Conservation (phyloP, 2,329 filamentous ascomycete genomes). For the Hypoxylon sp. region DNA sequence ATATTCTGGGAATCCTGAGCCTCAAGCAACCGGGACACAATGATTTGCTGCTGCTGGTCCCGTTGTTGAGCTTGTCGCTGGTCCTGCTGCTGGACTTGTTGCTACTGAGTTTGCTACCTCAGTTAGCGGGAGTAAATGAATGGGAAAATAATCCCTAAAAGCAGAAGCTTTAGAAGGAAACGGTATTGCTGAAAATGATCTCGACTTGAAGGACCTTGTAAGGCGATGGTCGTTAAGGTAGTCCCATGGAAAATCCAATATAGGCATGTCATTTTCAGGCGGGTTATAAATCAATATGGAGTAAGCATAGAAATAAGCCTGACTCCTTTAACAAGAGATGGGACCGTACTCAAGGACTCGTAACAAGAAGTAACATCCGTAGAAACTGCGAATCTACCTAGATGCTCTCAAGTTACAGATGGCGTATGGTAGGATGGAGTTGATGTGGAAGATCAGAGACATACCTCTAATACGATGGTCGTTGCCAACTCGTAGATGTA, state of each 20-base stretch:
- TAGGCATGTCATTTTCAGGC: not conserved
- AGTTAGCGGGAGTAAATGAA: not conserved
- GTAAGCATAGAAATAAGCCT: not conserved
- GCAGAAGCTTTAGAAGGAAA: not conserved
- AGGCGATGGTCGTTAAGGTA: no score
- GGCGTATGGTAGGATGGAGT: not conserved
- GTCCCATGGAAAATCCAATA: not conserved
- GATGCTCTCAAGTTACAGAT: no score
- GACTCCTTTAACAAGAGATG: no score
- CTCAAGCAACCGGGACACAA: no score
- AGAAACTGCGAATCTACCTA: no score
- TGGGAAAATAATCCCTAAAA: not conserved
- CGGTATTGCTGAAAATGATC: not conserved
- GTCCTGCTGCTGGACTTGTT: no score
- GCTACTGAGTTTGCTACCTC: not conserved
- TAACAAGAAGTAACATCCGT: no score
- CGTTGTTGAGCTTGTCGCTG: no score
- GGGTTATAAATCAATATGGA: not conserved
- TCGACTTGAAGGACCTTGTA: not conserved
- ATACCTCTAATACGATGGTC: not conserved
- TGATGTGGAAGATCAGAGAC: not conserved
- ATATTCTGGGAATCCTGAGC: no score
- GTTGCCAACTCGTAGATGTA: constrained; percentile 19
- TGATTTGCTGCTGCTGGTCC: no score
- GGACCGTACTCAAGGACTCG: no score